Base-by-base conservation (phyloP, 2,329 filamentous ascomycete genomes). In the Colletotrichum scovillei region DNA sequence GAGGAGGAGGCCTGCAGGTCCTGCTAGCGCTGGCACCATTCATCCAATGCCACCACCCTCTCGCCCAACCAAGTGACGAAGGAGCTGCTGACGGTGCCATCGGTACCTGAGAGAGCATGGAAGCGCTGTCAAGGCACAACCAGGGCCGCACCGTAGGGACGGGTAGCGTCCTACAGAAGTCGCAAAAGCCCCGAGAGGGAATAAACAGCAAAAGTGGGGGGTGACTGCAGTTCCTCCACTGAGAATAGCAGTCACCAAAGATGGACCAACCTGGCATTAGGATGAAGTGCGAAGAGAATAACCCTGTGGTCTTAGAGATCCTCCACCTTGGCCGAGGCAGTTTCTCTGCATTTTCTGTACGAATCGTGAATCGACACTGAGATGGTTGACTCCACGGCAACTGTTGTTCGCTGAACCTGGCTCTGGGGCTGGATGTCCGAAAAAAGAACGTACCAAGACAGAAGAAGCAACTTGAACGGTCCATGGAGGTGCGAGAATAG, bases 121-220 rank as follows among this genome's bases (percentile, higher is more conserved):
- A 49, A 49, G 64, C 55, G 57, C 55, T 55, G 38, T 26, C 42
- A 19, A 46, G 58, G 38, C 38, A 42, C 38, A 42, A 42, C 38
- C 38, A 42, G 38, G 38, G 58, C 64, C 24, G 26, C 52, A 52
- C 46, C 14, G 14, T 52, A 57, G 59, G 9, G 28, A 38, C n/a
- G 52, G 53, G 59, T 52, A 59, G 53, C 46, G 62, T 38, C 62
- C 22, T 53, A 26, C 55, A 70, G 24, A 72, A 69, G 26, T 70
- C 59, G 59, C 70, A 57, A 65, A 64, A 73, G 70, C 70, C 70
- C 70, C 66, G 66, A 70, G 66, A 65, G 66, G 56, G 66, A 73
- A 64, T 59, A 55, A 60, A 73, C 60, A 55, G 42, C 38, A 69
- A 28, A 28, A 59, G 55, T 42, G 49, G 55, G 52, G 60, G 11